A percentile compares a stretch with the other conserved stretches of the same genome.
These are phyloP conservation scores for Rhazya stricta DNA, from an alignment of 257 asterid species.

Conservation along the genomic window DNA sequence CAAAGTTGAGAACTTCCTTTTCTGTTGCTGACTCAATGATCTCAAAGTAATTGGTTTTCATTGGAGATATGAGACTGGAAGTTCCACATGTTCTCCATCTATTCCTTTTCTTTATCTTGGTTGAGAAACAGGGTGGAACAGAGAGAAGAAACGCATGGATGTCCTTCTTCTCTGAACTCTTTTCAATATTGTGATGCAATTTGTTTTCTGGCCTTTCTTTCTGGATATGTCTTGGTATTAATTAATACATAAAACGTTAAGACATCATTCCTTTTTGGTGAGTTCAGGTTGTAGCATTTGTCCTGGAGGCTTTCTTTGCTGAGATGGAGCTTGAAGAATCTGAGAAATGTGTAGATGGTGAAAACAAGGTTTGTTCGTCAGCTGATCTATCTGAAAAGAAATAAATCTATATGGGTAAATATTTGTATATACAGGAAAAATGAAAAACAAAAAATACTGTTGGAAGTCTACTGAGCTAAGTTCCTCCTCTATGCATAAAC, in stretches of 20 bases:
- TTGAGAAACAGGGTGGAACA: neutral
- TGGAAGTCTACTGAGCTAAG: neutral
- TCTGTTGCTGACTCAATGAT: neutral
- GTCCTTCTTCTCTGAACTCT: neutral
- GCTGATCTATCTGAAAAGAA: neutral
- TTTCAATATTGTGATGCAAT: neutral
- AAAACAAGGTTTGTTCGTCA: constrained; percentile 41
- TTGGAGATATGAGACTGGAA: neutral
- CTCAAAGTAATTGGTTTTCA: neutral
- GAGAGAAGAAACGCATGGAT: neutral
- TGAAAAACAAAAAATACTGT: neutral
- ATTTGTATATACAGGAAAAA: neutral
- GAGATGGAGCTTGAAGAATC: constrained; percentile 80
- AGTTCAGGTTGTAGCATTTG: constrained; percentile 88
- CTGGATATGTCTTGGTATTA: neutral
- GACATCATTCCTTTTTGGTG: constrained; percentile 3
- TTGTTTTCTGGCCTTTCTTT: neutral
- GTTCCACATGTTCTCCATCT: neutral
- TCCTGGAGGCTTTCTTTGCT: constrained; percentile 97
- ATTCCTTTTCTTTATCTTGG: neutral
- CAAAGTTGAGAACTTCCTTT: constrained; percentile 7
- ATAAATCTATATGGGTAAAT: neutral
- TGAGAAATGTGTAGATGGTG: constrained; percentile 40
- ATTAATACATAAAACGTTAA: neutral
- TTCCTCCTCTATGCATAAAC: neutral